Evolutionary conservation across 2,329 filamentous ascomycete genomes (phyloP), one percentile per base, ranked within the genome.

Genomic region (Mycosphaerella sp.): DNA sequence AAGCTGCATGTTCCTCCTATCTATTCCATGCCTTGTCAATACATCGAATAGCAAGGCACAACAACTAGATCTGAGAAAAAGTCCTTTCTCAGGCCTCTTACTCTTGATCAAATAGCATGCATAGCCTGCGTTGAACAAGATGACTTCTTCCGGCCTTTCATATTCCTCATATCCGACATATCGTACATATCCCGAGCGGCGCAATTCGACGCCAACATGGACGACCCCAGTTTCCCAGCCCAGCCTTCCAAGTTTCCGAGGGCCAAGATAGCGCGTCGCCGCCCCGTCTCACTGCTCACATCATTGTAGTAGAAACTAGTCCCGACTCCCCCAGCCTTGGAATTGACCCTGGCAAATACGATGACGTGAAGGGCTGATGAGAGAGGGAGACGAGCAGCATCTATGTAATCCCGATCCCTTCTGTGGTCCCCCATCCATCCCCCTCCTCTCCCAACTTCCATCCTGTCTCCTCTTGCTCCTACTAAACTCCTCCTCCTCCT

Each of bases 351-450:
- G 34, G 6, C 34, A 38, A n/a, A 38, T 11, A 38, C 34, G 32
- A 51, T 51, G 49, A 51, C 49, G 49, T 45, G 49, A 45, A 51
- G 39, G 49, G 41, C 43, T 45, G 21, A n/a, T 8, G 43, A 8
- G 6, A 11, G 43, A 45, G 26, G 43, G 26, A 26, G 17, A 45
- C 26, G 5, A 29, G 21, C 21, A 21, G 21, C 21, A 21, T 21
- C 2, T 21, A 21, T 21, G 21, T 21, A 21, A 21, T 2, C 21
- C 21, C 2, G 3, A 21, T 2, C 21, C 21, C 2, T 21, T 2
- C 21, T 21, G 21, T 21, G 21, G 21, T 21, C 21, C 21, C 21
- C 21, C 21, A 21, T 14, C 34, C 36, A 12, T 26, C 46, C 3
- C 17, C 11, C 21, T 21, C 21, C 21, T 21, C 21, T 21, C 21